Base-by-base conservation (phyloP, 2,329 filamentous ascomycete genomes). In the Sporothrix phasma region DNA sequence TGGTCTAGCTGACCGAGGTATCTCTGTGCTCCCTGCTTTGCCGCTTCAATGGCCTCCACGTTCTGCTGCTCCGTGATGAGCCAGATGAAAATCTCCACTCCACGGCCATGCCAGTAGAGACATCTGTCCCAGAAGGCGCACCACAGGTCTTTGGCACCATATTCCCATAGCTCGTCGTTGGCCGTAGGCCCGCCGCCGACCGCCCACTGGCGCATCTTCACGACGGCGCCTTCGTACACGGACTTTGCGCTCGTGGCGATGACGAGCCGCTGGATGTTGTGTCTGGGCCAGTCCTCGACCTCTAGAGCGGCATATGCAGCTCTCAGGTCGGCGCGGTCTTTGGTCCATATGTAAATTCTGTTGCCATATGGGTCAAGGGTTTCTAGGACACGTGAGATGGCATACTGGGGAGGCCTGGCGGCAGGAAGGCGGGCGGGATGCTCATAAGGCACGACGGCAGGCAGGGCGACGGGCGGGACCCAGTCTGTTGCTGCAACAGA, bases 201-300 rank as follows among this genome's bases (percentile, higher is more conserved):
- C 37, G 73, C 69, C 79, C 80, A 81, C 1, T 58, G 66, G 46
- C 70, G 70, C 17, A 78, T n/a, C n/a, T n/a, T n/a, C n/a, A n/a
- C n/a, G n/a, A n/a, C n/a, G n/a, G n/a, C n/a, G 66, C 74, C 75
- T 78, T 26, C 74, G 63, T 81, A 81, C 13, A 22, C 41, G 0
- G 80, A 83, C n/a, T n/a, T n/a, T n/a, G n/a, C n/a, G 69, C 84
- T 80, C 0, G 80, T 82, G 2, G 81, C 82, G 64, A 85, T 76
- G 43, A 83, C 78, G 2, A 84, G 5, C 1, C 71, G 71, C 11
- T 65, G 45, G 71, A 73, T 72, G 63, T 77, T 69, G 70, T 82
- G 78, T 4, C 69, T 71, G 0, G 15, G n/a, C 81, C 80, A 83
- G 66, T 69, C 8, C 2, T 75, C 72, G 67, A 75, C 78, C 31